These are phyloP conservation scores for Chrysoporthe deuterocubensis DNA, from an alignment of 2,329 filamentous ascomycete genomes.

Conservation along the genomic window DNA sequence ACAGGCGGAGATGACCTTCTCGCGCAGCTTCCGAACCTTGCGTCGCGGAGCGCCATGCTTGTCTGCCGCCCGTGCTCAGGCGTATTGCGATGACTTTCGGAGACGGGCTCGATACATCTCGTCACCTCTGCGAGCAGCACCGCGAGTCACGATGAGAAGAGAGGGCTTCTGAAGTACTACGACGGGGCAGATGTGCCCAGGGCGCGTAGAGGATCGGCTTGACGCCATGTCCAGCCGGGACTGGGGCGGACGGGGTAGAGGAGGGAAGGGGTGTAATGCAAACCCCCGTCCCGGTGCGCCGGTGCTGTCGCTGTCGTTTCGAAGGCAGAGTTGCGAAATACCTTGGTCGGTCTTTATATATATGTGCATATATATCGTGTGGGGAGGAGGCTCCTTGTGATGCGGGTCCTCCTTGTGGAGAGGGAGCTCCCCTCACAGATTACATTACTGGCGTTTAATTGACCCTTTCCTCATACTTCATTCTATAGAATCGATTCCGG, in stretches of 20 bases:
- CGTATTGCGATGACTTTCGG: neutral
- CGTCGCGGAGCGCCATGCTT: neutral
- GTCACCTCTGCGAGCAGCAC: neutral
- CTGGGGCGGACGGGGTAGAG: neutral
- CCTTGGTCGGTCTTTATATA: constrained; percentile 25
- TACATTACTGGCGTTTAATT: constrained; percentile 34
- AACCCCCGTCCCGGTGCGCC: neutral
- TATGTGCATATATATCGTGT: constrained; percentile 17
- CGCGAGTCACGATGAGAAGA: neutral
- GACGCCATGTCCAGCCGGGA: constrained; percentile 4
- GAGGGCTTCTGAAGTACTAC: neutral
- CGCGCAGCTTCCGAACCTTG: neutral
- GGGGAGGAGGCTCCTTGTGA: constrained; percentile 3
- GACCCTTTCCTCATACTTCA: constrained; percentile 18
- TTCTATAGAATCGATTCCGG: neutral
- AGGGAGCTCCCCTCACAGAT: constrained; percentile 20
- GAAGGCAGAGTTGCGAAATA: constrained; percentile 18
- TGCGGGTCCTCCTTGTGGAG: constrained; percentile 8
- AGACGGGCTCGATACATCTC: neutral
- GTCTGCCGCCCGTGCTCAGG: neutral
- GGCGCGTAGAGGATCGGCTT: constrained; percentile 9
- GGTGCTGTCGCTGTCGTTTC: constrained; percentile 1
- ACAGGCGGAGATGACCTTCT: neutral
- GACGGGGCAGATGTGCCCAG: neutral
- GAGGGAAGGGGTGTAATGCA: neutral